phyloP scores from a whole-genome alignment of 768 basidiomycete genomes.

The Rubroboletus satanas region DNA sequence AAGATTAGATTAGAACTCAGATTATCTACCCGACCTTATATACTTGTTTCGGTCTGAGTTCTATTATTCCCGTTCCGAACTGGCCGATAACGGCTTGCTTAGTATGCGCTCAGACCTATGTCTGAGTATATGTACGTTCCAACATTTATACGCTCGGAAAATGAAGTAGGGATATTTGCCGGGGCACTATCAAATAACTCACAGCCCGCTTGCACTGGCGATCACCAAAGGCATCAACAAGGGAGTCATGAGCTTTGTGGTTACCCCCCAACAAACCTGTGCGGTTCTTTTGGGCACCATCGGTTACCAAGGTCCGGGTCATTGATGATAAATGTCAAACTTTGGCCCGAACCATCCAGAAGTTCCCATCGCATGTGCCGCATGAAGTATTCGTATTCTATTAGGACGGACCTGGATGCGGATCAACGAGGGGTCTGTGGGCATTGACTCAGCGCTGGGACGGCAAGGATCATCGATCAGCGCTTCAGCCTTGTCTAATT shows the following conservation, averaged over 20 bases:
- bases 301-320: neutral
- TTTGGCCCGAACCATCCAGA: neutral
- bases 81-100: no score
- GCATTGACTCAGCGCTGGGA: no score
- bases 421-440: neutral
- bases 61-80: no score
- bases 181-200: neutral
- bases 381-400: neutral
- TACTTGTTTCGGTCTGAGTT: no score
- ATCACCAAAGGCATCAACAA: neutral
- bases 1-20: no score
- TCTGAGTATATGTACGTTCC: no score
- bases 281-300: neutral
- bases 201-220: neutral
- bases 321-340: neutral
- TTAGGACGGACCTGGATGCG: neutral
- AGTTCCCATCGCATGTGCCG: no score
- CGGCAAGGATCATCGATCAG: no score
- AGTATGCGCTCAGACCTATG: no score
- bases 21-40: no score
- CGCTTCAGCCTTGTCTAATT: no score
- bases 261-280: neutral
- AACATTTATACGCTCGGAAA: neutral
- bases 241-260: neutral
- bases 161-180: neutral